Base-by-base conservation (phyloP, 768 basidiomycete species). In the Xerocomus spinulosus region DNA sequence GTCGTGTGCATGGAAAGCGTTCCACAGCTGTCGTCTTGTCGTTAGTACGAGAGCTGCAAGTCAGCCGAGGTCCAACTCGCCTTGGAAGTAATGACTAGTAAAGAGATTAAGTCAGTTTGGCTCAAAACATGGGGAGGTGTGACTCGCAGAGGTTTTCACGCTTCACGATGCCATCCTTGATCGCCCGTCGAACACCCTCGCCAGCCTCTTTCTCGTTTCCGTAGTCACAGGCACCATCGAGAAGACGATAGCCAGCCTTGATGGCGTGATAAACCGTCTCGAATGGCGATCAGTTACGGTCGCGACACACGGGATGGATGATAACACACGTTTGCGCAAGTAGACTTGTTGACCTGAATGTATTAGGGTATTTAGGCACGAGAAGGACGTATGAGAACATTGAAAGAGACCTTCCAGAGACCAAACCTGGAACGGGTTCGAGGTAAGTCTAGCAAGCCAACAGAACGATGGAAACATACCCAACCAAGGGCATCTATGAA, bases 181-280 rank as follows among this genome's bases (percentile, higher is more conserved):
- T 77, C n/a, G 90, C 91, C 13, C 82, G 80, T 44, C 73, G 76
- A 48, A 93, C 76, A 53, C 91, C 91, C 58, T 82, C 75, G 2
- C 87, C 90, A 5, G 86, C 85, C 26, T 92, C 82, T 59, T 83
- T 87, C 69, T 95, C 92, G 54, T 95, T 94, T 8, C 87, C 91
- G 64, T 92, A 92, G 69, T 90, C 88, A 55, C 81, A 80, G 26
- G 90, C 90, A 51, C 87, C 85, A 48, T 92, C 91, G 46, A 95
- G 74, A 46, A 95, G 84, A 52, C 92, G 82, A 64, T 91, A 92
- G 1, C 92, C 92, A 21, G 76, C 73, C 65, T 90, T 90, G 70
- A 93, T 85, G 15, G 92, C 89, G 48, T 83, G 70, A 73, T 91
- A 92, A 42, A 94, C 90, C 44, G 78, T 81, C 80, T 89, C 58